Evolutionary conservation across 768 basidiomycete species (phyloP), one percentile per base, ranked within the genome.

Genomic region (Hortiboletus campestris): DNA sequence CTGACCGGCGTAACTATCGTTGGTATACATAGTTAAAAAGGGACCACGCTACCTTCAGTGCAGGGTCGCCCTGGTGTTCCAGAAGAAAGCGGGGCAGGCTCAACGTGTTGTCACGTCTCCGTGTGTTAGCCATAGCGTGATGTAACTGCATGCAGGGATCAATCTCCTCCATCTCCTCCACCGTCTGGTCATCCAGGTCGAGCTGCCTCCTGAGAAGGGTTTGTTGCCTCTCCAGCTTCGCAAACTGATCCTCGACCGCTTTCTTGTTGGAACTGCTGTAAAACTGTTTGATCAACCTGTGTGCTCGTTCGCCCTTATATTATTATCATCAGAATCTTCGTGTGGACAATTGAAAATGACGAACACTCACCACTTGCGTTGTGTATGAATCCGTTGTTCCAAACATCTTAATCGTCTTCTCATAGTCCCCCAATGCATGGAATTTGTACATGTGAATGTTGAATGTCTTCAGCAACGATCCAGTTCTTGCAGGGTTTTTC

Each of bases 371-470:
- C 31, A 31, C 31, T 31, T 31, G 31, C 8, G 31, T 31, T 10
- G 31, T 31, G 8, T 31, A 31, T 31, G 6, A 5, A 31, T 31
- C 31, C 2, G 31, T 9, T 2, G 31, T 31, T 7, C 31, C 31
- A 10, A 31, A 31, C 31, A 31, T 31, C 31, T 6, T 0, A 41
- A 67, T 66, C 2, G 49, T 29, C 5, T 31, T 40, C 19, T 67
- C 0, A 58, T 63, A 68, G 50, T 73, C 67, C 0, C 66, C 65
- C 0, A 70, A 36, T 2, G 63, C 60, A 43, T 73, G 72, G 17
- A 64, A 60, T 48, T 70, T 72, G 50, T 71, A 72, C 0, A 64
- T 73, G 6, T 52, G 48, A 14, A 69, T 47, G 39, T 70, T 72
- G 38, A 71, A 60, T 0, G 14, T 47, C 48, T 64, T 69, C 0